A percentile compares a stretch with the other conserved stretches of the same genome.
These are phyloP conservation scores for Colletotrichum salicis DNA, from an alignment of 2,329 filamentous ascomycete species.

Conservation along the genomic window DNA sequence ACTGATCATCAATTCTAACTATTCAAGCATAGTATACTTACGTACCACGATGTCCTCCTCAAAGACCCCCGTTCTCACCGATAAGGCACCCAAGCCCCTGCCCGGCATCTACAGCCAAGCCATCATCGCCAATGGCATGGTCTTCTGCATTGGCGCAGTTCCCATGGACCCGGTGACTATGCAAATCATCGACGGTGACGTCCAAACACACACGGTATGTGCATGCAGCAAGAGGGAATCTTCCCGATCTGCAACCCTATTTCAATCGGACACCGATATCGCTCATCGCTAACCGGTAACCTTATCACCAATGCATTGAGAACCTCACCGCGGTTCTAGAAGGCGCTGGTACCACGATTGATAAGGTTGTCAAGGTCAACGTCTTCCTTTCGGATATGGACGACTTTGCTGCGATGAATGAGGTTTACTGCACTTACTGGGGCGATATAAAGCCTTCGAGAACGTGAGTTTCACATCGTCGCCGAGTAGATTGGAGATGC, in stretches of 20 bases:
- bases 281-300: conserved; percentile 12
- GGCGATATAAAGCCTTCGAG: conserved; percentile 57
- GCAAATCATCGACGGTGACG: conserved; percentile 70
- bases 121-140: conserved; percentile 73
- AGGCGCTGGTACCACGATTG: conserved; percentile 72
- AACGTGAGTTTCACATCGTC: conserved; percentile 46
- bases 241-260: neutral
- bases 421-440: conserved; percentile 78
- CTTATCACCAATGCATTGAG: conserved; percentile 71
- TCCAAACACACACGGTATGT: conserved; percentile 71
- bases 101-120: conserved; percentile 60
- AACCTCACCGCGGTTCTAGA: conserved; percentile 77
- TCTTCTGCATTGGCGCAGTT: conserved; percentile 79
- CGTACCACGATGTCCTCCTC: conserved; percentile 31
- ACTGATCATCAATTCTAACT: too few relatives aligned
- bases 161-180: conserved; percentile 69
- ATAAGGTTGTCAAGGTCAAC: conserved; percentile 77
- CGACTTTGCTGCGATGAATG: conserved; percentile 80
- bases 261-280: neutral
- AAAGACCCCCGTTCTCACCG: conserved; percentile 50
- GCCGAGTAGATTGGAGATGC: neutral
- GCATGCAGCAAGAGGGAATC: neutral
- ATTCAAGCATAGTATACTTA: neutral
- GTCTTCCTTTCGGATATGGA: conserved; percentile 80
- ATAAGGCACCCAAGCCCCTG: conserved; percentile 54